Percentiles rank a stretch among this genome's conserved stretches.
Evolutionary conservation across 371 early-diverging fungal genomes (phyloP).

Genomic region (Basidiobolus meristosporus): DNA sequence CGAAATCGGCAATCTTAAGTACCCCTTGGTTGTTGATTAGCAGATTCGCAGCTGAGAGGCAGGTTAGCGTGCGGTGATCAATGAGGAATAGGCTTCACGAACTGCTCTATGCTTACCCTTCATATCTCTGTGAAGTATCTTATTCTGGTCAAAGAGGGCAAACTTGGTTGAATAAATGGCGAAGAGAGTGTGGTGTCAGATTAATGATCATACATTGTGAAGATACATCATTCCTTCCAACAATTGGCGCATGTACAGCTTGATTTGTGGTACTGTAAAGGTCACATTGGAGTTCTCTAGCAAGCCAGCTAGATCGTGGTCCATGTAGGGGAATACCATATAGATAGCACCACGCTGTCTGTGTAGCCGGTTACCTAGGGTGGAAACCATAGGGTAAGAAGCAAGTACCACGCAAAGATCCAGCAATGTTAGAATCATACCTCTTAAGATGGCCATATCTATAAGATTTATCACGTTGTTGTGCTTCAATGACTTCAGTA

Average conservation of each 20-base stretch:
- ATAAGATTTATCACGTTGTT: conserved; percentile 69
- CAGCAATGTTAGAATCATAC: conserved; percentile 17
- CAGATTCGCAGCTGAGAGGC: conserved; percentile 71
- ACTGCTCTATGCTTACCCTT: conserved; percentile 14
- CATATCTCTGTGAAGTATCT: conserved; percentile 80
- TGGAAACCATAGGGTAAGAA: too few relatives aligned
- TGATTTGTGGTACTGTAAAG: too few relatives aligned
- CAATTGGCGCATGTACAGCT: conserved; percentile 64
- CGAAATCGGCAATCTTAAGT: too few relatives aligned
- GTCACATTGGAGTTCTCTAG: too few relatives aligned
- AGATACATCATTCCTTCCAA: conserved; percentile 72
- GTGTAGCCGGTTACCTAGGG: too few relatives aligned
- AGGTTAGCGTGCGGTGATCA: conserved; percentile 1
- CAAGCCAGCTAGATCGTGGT: too few relatives aligned
- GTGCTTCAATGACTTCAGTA: conserved; percentile 64
- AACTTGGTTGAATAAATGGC: conserved; percentile 12
- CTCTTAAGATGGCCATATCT: conserved; percentile 56
- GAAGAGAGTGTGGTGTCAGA: conserved; percentile 66
- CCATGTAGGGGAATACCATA: too few relatives aligned
- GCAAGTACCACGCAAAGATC: too few relatives aligned
- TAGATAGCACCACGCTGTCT: conserved; percentile 56
- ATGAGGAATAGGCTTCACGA: background rate
- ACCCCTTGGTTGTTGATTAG: conserved; percentile 77
- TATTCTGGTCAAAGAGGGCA: conserved; percentile 15
- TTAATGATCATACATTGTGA: conserved; percentile 40